Base-by-base conservation (phyloP, 768 basidiomycete genomes). In the Boletus reticuloceps region DNA sequence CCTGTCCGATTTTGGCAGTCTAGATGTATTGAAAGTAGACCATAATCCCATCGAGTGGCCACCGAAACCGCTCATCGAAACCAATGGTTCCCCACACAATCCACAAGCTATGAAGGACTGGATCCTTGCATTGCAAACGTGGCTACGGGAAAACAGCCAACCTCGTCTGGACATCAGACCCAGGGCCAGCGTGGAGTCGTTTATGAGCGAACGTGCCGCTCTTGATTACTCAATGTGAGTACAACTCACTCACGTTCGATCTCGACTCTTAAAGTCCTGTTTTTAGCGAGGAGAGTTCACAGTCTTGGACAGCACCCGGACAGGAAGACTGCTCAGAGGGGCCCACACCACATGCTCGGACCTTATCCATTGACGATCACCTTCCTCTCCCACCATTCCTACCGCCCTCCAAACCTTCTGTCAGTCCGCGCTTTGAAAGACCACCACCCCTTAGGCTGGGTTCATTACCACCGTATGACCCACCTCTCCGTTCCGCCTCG, bases 11-110 rank as follows among this genome's bases (percentile, higher is more conserved):
- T 96, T 97, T 67, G 72, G 73, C 31, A 76, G 80, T 48, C 77
- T 99, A 39, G 83, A 84, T 45, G 80, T 97, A 32, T 77, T 98
- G 62, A 91, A 91, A 70, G 75, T 91, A 10, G 94, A 96, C 59
- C 84, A 88, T 58, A 98, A 99, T 66, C 95, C 95, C 4, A 80
- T 97, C 38, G 89, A 94, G 70, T 98, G 94, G 93, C 96, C 96
- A 0, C 89, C 91, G 8, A 80, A 75, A 57, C 54, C 74, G 46
- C 74, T 88, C 14, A 66, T 87, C 67, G 79, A 80, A 42, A 64
- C 69, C 17, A 67, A 73, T 12, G 72, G 68, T 42, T 75, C 78
- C 27, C 59, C 68, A 17, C 74, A 79, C 45, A 77, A 79, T 54
- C 70, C 75, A 32, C 77, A 82, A 47, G 75, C 75, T 17, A 82